Evolutionary conservation across 2,329 filamentous ascomycete species (phyloP).

Genomic region (Trichoderma oligosporum): DNA sequence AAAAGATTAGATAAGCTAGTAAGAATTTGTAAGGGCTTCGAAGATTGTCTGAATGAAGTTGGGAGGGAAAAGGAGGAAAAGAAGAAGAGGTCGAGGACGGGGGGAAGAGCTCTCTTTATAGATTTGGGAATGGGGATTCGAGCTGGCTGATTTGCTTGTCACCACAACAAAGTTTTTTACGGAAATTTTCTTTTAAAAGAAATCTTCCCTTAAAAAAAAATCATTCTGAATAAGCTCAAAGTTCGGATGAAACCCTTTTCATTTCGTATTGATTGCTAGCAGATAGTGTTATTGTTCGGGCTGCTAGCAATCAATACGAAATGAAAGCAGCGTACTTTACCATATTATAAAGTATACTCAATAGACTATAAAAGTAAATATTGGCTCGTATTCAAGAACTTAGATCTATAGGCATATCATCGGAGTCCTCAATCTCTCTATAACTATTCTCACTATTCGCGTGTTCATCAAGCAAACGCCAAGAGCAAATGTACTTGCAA

Average conservation of each 20-base stretch:
- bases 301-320: too few relatives aligned
- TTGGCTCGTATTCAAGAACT: too few relatives aligned
- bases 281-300: too few relatives aligned
- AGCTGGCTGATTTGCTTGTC: neutral
- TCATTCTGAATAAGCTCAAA: too few relatives aligned
- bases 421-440: neutral
- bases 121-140: neutral
- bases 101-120: neutral
- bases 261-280: too few relatives aligned
- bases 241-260: neutral
- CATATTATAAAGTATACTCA: too few relatives aligned
- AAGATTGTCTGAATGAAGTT: neutral
- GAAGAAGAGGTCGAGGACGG: neutral
- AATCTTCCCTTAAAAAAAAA: too few relatives aligned
- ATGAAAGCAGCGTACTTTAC: too few relatives aligned
- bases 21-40: neutral
- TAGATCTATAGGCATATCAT: too few relatives aligned
- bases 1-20: neutral
- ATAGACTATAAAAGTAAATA: neutral
- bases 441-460: neutral
- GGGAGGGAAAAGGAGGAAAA: neutral
- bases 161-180: neutral
- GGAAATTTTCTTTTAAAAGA: too few relatives aligned
- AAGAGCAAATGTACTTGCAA: conserved; percentile 13
- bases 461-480: neutral